Percentiles rank a stretch among this genome's conserved stretches.
Evolutionary conservation across 805 yeast genomes (phyloP).

Genomic region (Ogataea paraovalis): DNA sequence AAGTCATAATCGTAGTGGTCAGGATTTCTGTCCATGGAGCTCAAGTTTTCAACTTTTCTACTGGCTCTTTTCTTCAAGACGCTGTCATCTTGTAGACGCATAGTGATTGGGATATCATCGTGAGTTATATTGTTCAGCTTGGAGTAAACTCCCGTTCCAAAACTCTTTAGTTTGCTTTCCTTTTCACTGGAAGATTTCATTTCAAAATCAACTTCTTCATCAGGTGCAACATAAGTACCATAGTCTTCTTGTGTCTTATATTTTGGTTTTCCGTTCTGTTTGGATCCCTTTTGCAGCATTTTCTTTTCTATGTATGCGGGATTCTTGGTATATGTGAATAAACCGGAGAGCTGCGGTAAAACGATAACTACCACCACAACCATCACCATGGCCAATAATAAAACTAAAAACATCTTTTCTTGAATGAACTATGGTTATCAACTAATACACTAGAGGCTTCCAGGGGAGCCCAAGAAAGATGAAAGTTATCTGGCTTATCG

Average conservation of each 20-base stretch:
- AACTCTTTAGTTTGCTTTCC: slow-evolving; percentile 7
- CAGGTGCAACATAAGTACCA: slow-evolving; percentile 30
- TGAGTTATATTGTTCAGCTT: slow-evolving; percentile 23
- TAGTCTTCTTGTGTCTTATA: slow-evolving; percentile 1
- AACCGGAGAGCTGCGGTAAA: slow-evolving; percentile 27
- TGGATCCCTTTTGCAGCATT: slow-evolving; percentile 3
- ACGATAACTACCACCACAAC: slow-evolving; percentile 20
- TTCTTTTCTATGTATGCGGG: slow-evolving; percentile 22
- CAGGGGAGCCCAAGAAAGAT: no score
- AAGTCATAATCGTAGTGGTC: slow-evolving; percentile 44
- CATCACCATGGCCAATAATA: slow-evolving; percentile 17
- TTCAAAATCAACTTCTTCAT: slow-evolving; percentile 18
- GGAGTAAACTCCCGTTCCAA: slow-evolving; percentile 23
- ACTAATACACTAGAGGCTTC: background rate
- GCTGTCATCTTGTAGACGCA: slow-evolving; percentile 19
- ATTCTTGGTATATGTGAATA: slow-evolving; percentile 25
- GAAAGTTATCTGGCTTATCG: no score
- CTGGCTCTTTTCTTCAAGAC: slow-evolving; percentile 18
- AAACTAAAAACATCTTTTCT: slow-evolving; percentile 10
- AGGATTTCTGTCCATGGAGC: slow-evolving; percentile 32
- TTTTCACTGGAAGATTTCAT: background rate
- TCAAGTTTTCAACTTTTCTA: background rate
- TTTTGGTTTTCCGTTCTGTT: slow-evolving; percentile 1
- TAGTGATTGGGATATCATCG: slow-evolving; percentile 29
- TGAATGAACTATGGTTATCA: background rate